Conservation (phyloP, 2,329 filamentous ascomycete species). For the Ilyonectria mors-panacis region DNA sequence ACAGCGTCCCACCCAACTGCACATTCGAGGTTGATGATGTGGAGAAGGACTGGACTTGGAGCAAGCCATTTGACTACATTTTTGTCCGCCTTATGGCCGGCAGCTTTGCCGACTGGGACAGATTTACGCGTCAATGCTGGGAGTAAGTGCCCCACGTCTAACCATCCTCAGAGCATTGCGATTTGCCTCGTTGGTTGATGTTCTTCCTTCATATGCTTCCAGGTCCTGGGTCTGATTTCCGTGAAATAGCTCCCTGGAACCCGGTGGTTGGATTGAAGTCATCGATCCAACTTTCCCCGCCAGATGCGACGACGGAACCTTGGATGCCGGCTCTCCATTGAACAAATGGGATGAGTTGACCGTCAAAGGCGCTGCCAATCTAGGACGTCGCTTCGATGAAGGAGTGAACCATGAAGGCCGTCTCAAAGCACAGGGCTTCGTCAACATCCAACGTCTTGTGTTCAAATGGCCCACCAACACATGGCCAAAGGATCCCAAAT, state of each 20-base stretch:
- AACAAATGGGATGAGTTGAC: conserved; percentile 35
- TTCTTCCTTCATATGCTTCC: not conserved
- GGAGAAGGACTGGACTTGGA: conserved; percentile 36
- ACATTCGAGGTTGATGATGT: conserved; percentile 28
- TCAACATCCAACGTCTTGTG: conserved; percentile 6
- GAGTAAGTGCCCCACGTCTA: not conserved
- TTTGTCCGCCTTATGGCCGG: conserved; percentile 35
- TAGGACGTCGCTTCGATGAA: conserved; percentile 25
- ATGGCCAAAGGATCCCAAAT: conserved; percentile 33
- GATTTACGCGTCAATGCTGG: conserved; percentile 20
- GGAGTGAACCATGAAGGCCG: conserved; percentile 25
- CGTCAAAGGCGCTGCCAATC: conserved; percentile 17
- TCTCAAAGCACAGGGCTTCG: conserved; percentile 23
- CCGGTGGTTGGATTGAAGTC: conserved; percentile 39
- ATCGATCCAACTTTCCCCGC: conserved; percentile 37
- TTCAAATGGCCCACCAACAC: conserved; percentile 36
- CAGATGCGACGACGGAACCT: conserved; percentile 34
- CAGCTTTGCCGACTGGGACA: conserved; percentile 35
- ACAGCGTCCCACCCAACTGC: conserved; percentile 21
- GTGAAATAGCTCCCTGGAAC: conserved; percentile 18
- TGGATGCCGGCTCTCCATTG: conserved; percentile 9
- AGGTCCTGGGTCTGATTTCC: not conserved
- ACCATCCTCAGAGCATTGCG: not conserved
- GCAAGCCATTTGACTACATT: conserved; percentile 30
- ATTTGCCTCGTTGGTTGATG: not conserved